These are phyloP conservation scores for Insectozyma bohioensis DNA, from an alignment of 1,139 yeast species.

Conservation along the genomic window DNA sequence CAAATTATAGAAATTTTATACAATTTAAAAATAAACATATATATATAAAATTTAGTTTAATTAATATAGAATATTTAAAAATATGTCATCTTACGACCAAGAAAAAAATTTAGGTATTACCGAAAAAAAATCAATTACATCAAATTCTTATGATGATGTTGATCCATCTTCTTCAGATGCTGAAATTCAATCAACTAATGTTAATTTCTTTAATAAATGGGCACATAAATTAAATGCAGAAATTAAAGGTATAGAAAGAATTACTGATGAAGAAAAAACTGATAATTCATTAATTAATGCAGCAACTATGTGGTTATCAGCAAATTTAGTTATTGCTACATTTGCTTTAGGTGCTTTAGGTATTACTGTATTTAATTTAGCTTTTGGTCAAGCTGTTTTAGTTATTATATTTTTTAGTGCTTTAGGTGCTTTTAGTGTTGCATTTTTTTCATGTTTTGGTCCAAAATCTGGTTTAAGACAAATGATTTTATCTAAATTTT, in stretches of 20 bases:
- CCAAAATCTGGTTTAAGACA: constrained; percentile 86
- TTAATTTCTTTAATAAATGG: constrained; percentile 22
- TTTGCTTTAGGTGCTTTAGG: constrained; percentile 83
- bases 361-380: constrained; percentile 49
- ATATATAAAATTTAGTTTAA: too few species aligned
- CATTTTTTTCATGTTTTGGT: constrained; percentile 81
- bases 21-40: too few species aligned
- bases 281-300: constrained; percentile 65
- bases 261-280: constrained; percentile 66
- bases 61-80: too few species aligned
- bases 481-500: constrained; percentile 76
- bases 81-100: too few species aligned
- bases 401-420: constrained; percentile 69
- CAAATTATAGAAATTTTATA: too few species aligned
- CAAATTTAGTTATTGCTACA: constrained; percentile 85
- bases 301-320: constrained; percentile 91
- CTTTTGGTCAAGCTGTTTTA: constrained; percentile 66
- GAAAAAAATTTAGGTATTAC: constrained; percentile 1
- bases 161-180: constrained; percentile 8
- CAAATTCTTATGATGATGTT: constrained; percentile 10
- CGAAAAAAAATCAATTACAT: constrained; percentile 11
- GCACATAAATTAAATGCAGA: constrained; percentile 51
- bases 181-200: constrained; percentile 12
- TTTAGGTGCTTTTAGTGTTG: constrained; percentile 76
- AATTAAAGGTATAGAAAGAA: constrained; percentile 66